Base-by-base conservation (phyloP, 331 rosid species). In the Rosa hybrid region DNA sequence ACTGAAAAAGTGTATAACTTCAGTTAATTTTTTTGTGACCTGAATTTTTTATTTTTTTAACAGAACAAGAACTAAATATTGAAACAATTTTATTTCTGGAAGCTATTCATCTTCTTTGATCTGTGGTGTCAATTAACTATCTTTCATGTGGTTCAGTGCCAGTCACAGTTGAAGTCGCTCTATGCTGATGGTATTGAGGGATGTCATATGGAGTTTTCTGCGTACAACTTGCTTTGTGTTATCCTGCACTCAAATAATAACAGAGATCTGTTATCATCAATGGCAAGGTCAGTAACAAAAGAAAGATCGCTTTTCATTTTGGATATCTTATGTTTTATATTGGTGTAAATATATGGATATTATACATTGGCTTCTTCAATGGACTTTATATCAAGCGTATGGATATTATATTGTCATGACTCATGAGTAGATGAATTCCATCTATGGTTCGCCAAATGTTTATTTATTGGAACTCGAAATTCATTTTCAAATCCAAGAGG, bases 101-200 rank as follows among this genome's bases (percentile, higher is more conserved):
- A 48, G 56, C 3, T 9, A 39, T 48, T 49, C 42, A 70, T 62
- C 51, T 53, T 42, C 38, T 50, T 49, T 69, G 72, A 68, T 50
- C 78, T 81, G 39, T 34, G 68, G 41, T 68, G 54, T 68, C 70
- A 74, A 74, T 17, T 21, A 48, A 83, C 7, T 27, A n/a, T 75
- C 83, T 78, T 85, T 77, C 23, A 74, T 87, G 76, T 85, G 85
- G 72, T 90, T 72, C 91, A 93, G 98, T 96, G 99, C 86, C 97
- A 90, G 77, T 93, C 98, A 71, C 99, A 93, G 90, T 79, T 96
- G 81, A 83, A 80, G 85, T 84, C 90, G 70, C 92, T 96, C 25
- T 96, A 96, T 80, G 93, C 90, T 4, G 99, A 96, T 69, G 99
- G 99, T 79, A 91, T 90, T 81, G 86, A 88, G 85, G 98, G 99